Percentiles rank a stretch among this genome's conserved stretches.
Conservation (phyloP, 2,329 filamentous ascomycete species). For the Cladosporium velox region DNA sequence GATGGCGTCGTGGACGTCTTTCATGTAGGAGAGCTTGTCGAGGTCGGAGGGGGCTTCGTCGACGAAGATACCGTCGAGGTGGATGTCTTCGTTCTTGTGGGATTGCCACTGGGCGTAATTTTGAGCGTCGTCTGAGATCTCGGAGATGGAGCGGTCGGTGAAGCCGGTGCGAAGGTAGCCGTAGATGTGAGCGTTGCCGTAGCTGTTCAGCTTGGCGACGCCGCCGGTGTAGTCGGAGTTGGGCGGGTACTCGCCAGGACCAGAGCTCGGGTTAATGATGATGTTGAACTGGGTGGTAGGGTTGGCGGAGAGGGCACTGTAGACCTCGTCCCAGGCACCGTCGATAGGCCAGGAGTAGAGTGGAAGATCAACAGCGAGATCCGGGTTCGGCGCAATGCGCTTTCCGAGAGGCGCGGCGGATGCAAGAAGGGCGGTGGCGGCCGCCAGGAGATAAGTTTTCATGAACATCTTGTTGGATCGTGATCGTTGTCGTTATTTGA, state of each 20-base stretch:
- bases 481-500: background rate
- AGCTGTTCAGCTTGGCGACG: constrained; percentile 29
- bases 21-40: constrained; percentile 21
- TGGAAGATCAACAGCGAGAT: constrained; percentile 27
- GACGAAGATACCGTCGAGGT: constrained; percentile 35
- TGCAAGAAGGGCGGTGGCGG: constrained; percentile 6
- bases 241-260: constrained; percentile 30
- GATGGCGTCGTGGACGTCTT: constrained; percentile 18
- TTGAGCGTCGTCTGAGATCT: constrained; percentile 26
- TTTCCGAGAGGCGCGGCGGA: constrained; percentile 15
- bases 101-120: constrained; percentile 26
- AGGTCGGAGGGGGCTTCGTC: constrained; percentile 32
- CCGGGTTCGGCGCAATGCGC: constrained; percentile 20
- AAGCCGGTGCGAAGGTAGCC: constrained; percentile 36
- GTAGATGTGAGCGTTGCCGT: constrained; percentile 32
- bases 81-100: constrained; percentile 26
- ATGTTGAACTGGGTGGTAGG: constrained; percentile 34
- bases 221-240: constrained; percentile 30
- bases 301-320: constrained; percentile 27
- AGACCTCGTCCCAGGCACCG: constrained; percentile 30
- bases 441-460: constrained; percentile 12
- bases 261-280: constrained; percentile 35
- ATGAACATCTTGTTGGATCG: constrained; percentile 5
- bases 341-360: constrained; percentile 36
- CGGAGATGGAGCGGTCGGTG: constrained; percentile 28